Evolutionary conservation across 1,139 yeast genomes (phyloP), one percentile per base, ranked within the genome.

Genomic region (Tardiomyces digboiensis): DNA sequence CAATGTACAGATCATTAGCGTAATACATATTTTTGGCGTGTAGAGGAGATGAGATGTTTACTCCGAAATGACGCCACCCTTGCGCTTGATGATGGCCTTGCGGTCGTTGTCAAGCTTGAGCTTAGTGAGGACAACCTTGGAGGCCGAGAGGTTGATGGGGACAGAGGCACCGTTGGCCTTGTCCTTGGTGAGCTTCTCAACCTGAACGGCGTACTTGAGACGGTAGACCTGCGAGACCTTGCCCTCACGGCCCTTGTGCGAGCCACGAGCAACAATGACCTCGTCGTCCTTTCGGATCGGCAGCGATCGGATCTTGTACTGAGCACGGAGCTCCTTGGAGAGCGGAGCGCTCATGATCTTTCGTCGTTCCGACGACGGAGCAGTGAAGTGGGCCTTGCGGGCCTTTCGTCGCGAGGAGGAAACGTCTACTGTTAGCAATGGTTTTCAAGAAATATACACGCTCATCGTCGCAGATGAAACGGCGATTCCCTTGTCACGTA

Each of bases 241-340:
- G 75, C 98, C 99, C 79, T 91, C 98, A 67, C 91, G 89, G 72
- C 97, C 98, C 82, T 91, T 93, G 85, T 86, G 85, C 67, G 98
- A 85, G 70, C 99, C 99, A 78, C 99, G 91, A 72, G 82, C 89
- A 68, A 93, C 91, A 63, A 77, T 71, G 64, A 93, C 96, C 74
- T 85, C 91, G 72, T 93, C 99, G 63, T 89, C 94, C 77, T 86
- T 85, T 83, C 97, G 93, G 80, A 93, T 82, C 74, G 99, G 99
- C 62, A 93, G 77, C 61, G 97, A 77, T 72, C 81, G 87, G 76
- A 91, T 78, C 74, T 88, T 88, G 87, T 88, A 91, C 79, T 93
- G 84, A 72, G 83, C 93, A 75, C 94, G 86, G 76, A 93, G 86
- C 78, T 93, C 98, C 82, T 93, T 91, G 65, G 98, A 91, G 68